Base-by-base conservation (phyloP, 1,139 yeast genomes). In the Suhomyces wounanorum region DNA sequence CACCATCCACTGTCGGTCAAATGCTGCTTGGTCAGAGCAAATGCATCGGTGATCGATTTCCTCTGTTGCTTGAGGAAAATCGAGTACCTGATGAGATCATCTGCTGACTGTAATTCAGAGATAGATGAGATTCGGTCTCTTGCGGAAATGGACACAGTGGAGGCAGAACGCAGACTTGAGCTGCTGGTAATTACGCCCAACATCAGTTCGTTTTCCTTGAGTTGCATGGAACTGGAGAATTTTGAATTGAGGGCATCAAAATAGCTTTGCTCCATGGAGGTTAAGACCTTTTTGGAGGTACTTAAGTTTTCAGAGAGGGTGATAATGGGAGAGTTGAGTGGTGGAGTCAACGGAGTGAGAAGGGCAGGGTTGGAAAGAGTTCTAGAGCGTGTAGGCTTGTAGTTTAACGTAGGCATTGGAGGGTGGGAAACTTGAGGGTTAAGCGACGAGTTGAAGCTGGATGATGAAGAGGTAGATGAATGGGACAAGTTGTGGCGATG, bases 1-100 rank as follows among this genome's bases (percentile, higher is more conserved):
- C 79, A 75, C 81, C 81, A 77, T 1, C 81, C 81, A 47, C 75
- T 69, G 40, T 66, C 67, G 26, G 59, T 52, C 51, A 77, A 66
- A 49, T 73, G 65, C 44, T 64, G 61, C 48, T 63, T 70, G n/a
- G 80, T 71, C 23, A 64, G 58, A 42, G 66, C 71, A 55, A 67
- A 77, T 3, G 77, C 76, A 17, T 70, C 72, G 40, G 62, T 63
- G 23, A 72, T 62, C n/a, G 68, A 60, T 43, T 59, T 60, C 54
- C 69, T 70, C 56, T 71, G 75, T 43, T 63, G 61, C 23, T 58
- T 62, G 51, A 73, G 61, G 52, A 63, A 73, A n/a, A 58, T 52
- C 55, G 67, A 64, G 56, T 68, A 73, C 49, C 67, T 67, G 42
- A 69, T 56, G 51, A 73, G 65, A 38, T 73, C 77, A 23, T 67